Percentiles rank a stretch among this genome's conserved stretches.
Evolutionary conservation across 306 rosid genomes (phyloP).

Genomic region (Gillenia trifoliata): DNA sequence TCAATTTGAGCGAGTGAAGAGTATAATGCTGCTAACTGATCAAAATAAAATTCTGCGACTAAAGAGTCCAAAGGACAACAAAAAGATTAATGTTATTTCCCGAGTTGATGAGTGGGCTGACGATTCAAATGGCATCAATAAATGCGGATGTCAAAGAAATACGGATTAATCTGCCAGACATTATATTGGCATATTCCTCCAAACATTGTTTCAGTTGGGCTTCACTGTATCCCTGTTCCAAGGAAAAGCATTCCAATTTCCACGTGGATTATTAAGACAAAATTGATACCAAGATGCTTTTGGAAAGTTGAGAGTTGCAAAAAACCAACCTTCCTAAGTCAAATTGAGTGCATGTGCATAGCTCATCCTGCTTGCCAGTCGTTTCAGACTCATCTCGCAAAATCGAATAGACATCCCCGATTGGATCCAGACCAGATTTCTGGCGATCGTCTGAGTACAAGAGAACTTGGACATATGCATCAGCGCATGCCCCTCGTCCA

Average conservation of each 20-base stretch:
- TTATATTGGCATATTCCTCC: slow-evolving; percentile 95
- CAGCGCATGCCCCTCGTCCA: slow-evolving; percentile 87
- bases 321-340: slow-evolving; percentile 83
- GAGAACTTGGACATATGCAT: slow-evolving; percentile 99
- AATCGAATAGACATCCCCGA: slow-evolving; percentile 91
- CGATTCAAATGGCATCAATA: slow-evolving; percentile 50
- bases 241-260: slow-evolving; percentile 13
- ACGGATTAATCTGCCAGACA: slow-evolving; percentile 97
- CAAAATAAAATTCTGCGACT: neutral
- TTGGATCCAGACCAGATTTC: slow-evolving; percentile 89
- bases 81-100: neutral
- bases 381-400: slow-evolving; percentile 92
- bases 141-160: slow-evolving; percentile 88
- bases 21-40: neutral
- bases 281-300: neutral
- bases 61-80: too few relatives aligned
- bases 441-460: slow-evolving; percentile 93
- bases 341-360: slow-evolving; percentile 87
- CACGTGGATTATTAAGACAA: neutral
- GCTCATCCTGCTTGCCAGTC: slow-evolving; percentile 61
- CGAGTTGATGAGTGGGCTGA: neutral
- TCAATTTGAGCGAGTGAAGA: neutral
- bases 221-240: slow-evolving; percentile 90
- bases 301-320: neutral
- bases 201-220: slow-evolving; percentile 91